Percentiles rank a stretch among this genome's conserved stretches.
phyloP scores from a whole-genome alignment of 495 filamentous ascomycete genomes.

The Hypoxylon rickii region DNA sequence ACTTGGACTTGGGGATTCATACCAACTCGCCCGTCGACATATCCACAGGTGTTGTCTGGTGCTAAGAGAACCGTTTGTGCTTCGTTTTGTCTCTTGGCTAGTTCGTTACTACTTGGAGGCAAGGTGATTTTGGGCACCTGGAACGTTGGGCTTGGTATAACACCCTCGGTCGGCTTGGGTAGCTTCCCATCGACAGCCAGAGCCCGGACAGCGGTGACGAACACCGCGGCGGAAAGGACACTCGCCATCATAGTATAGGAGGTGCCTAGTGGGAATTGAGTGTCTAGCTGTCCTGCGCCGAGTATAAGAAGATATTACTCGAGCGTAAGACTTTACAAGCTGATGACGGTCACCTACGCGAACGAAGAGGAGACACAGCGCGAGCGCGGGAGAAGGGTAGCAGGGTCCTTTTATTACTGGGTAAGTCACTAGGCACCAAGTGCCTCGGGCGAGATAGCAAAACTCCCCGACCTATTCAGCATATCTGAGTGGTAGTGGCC shows the following conservation, averaged over 20 bases:
- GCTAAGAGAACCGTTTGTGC: conserved; percentile 46
- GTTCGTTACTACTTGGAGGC: conserved; percentile 36
- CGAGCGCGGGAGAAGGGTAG: conserved; percentile 13
- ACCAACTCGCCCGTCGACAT: conserved; percentile 44
- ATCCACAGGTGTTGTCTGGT: conserved; percentile 57
- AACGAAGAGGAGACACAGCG: conserved; percentile 2
- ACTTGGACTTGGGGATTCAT: not conserved
- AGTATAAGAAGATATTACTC: conserved; percentile 7
- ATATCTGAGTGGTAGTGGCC: conserved; percentile 9
- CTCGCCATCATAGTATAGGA: conserved; percentile 26
- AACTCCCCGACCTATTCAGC: conserved; percentile 6
- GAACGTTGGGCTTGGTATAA: conserved; percentile 34
- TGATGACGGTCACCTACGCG: conserved; percentile 15
- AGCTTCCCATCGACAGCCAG: conserved; percentile 38
- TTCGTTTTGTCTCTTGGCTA: conserved; percentile 39
- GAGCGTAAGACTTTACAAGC: conserved; percentile 1
- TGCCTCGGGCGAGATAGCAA: conserved; percentile 1
- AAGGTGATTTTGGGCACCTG: conserved; percentile 37
- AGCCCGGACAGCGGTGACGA: conserved; percentile 41
- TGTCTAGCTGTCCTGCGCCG: conserved; percentile 6
- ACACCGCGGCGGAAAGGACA: conserved; percentile 36
- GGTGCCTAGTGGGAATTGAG: not conserved
- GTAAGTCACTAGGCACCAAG: not conserved
- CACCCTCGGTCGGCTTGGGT: conserved; percentile 38
- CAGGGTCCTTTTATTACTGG: conserved; percentile 28